Evolutionary conservation across 345 rosid genomes (phyloP), one percentile per base, ranked within the genome.

Genomic region (Chamaenerion angustifolium): DNA sequence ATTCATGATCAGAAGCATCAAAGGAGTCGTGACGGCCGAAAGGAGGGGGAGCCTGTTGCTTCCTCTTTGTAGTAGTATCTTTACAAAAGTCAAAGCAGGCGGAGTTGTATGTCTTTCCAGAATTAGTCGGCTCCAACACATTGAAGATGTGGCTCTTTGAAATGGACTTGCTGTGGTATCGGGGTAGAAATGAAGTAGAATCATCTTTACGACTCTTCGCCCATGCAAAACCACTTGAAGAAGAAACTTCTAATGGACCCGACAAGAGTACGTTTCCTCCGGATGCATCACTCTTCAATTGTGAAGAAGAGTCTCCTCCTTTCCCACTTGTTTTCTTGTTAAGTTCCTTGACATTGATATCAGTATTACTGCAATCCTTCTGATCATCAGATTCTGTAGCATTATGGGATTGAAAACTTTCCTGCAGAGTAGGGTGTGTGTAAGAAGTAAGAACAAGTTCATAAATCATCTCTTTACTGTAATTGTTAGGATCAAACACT

Each of bases 21-120:
- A 82, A 87, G 2, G 95, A 84, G 72, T 87, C 87, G 50, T 80
- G 93, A 56, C 71, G 92, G 56, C 87, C 93, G 45, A 86, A 70
- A 49, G 79, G 37, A 31, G 8, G 85, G 60, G 8, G 85, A 58
- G 78, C 71, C 93, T 95, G 80, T 50, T 79, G 76, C 58, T 76
- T 78, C 63, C 69, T 72, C 37, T 31, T 31, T 31, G 5, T 8
- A 7, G 37, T 7, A 5, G 37, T 31, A 7, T 31, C 37, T 31
- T 31, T 7, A 31, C 3, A 31, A 4, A 31, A 31, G 37, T 31
- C 37, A 8, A 3, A 31, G 37, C 37, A 31, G 37, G 8, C 37
- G n/a, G n/a, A n/a, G n/a, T n/a, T 31, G 10, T 31, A 1, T 8
- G 27, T 31, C 37, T 31, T 31, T 31, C 37, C 37, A 5, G 37